Base-by-base conservation (phyloP, 176 grass and related monocot genomes). In the Hordeum vulgare region DNA sequence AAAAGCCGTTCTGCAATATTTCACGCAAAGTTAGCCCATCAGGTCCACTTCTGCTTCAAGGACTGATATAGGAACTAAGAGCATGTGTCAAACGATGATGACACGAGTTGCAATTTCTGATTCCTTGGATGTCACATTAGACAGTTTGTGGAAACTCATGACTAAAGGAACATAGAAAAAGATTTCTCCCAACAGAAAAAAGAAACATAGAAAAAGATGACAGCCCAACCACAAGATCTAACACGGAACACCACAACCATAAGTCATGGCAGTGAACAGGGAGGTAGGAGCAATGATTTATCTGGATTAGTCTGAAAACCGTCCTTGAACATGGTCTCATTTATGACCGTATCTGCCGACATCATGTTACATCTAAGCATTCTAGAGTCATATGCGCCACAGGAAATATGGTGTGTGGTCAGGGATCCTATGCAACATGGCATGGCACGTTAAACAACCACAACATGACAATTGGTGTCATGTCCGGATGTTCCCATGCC, bases 1-100 rank as follows among this genome's bases (percentile, higher is more conserved):
- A 99, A 80, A 86, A 99, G 93, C 45, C 41, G 81, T 81, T 99
- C 93, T 96, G 83, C 63, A 86, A 86, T 81, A 89, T 88, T 58
- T 66, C 33, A 84, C 28, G 26, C 80, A 6, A 25, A 59, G 20
- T 76, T 24, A 90, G 66, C 28, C 31, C 65, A 63, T 57, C 49
- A 77, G 41, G 27, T 56, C 14, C 17, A 65, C 53, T 58, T 72
- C 8, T 20, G 8, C 14, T 21, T 67, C 49, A 79, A 74, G 15
- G n/a, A 85, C 20, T 61, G n/a, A 14, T 47, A 34, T 20, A 81
- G 23, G 36, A 76, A 90, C 27, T 64, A 41, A 77, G 54, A 68
- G 17, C n/a, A 31, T 47, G 9, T 75, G 9, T 75, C 17, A 29
- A 60, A 81, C 78, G 17, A 77, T 63, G 40, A 60, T 28, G 31